phyloP scores from a whole-genome alignment of 2,329 filamentous ascomycete genomes.

The Teratosphaeria zuluensis region DNA sequence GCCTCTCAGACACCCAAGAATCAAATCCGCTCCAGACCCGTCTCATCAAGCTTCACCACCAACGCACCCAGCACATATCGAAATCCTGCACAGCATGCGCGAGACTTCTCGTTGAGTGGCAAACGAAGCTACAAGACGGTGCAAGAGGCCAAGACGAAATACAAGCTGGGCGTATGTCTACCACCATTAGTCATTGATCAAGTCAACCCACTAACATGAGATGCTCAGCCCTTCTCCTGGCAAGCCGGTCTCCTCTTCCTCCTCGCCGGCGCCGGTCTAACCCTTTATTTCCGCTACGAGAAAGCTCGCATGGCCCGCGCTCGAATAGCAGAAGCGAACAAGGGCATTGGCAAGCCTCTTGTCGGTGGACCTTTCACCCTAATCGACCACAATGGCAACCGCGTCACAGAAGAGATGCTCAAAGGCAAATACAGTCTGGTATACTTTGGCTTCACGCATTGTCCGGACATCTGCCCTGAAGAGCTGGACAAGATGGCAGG shows the following conservation, averaged over 20 bases:
- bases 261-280: conserved; percentile 62
- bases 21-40: conserved; percentile 18
- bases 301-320: conserved; percentile 85
- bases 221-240: conserved; percentile 74
- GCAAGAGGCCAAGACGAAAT: conserved; percentile 35
- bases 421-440: conserved; percentile 80
- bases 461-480: conserved; percentile 96
- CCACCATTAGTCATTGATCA: background rate
- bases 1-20: conserved; percentile 13
- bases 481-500: conserved; percentile 99
- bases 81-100: conserved; percentile 1
- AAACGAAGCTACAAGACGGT: conserved; percentile 29
- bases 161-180: conserved; percentile 34
- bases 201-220: conserved; percentile 1
- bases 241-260: conserved; percentile 83
- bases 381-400: conserved; percentile 68
- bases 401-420: conserved; percentile 70
- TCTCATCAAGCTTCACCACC: background rate
- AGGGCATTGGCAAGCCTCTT: conserved; percentile 85
- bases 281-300: conserved; percentile 87
- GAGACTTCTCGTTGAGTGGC: conserved; percentile 17
- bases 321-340: conserved; percentile 80
- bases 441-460: conserved; percentile 98
- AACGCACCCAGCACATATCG: background rate
- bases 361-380: conserved; percentile 82